Evolutionary conservation across 2,329 filamentous ascomycete species (phyloP), one percentile per base, ranked within the genome.

Genomic region (Elsinoe necatrix): DNA sequence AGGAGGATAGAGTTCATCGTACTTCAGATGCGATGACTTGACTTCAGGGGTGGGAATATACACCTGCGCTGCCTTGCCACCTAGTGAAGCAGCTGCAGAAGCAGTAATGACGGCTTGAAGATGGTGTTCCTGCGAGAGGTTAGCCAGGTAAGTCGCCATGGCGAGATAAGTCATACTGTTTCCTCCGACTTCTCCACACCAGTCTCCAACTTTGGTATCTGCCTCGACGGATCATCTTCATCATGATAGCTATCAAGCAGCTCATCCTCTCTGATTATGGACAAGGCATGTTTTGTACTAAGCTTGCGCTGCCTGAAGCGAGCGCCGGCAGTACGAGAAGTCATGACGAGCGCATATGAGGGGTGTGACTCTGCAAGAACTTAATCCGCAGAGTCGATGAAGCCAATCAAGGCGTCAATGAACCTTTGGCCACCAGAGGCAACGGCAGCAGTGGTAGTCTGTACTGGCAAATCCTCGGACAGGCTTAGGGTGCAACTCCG

Each of bases 171-270:
- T 58, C 27, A 83, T 75, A 96, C 93, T 77, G 92, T 92, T 82
- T 97, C 91, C 75, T 98, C 93, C 63, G 85, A 88, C 71, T 95
- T 91, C 74, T 98, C 93, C 66, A 98, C 93, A 73, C 93, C 93
- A 63, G 91, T 96, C 70, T 93, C 90, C 70, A 96, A 89, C 68
- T 85, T 89, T 75, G 79, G 83, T 77, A 82, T 88, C 70, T 86
- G 86, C 65, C 86, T 87, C 70, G 92, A 84, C 66, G 87, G 82
- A 63, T 85, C 82, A 74, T 95, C 89, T 72, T 96, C 95, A 73
- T 90, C 83, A 67, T 79, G 81, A 56, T 58, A 59, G 29, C 61
- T 63, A 68, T 86, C 80, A 69, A 96, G 90, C 74, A 97, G 86
- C 70, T 97, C 88, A 72, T 89, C 81, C 75, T 97, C 92, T 71